Percentiles rank a stretch among this genome's conserved stretches.
Evolutionary conservation across 257 asterid genomes (phyloP).

Genomic region (Rehmannia glutinosa): DNA sequence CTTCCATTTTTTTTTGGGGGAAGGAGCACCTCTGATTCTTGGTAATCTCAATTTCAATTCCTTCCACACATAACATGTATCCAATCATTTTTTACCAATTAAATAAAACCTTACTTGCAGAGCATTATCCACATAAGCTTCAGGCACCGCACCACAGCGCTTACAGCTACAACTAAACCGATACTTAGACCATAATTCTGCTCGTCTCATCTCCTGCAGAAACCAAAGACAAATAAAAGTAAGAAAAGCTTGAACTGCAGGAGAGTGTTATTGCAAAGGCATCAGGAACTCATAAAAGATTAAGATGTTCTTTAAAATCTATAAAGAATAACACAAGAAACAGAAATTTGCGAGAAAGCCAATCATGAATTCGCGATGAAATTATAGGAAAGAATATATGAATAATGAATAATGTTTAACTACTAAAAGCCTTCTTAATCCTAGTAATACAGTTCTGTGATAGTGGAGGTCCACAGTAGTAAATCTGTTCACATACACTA

Average conservation of each 20-base stretch:
- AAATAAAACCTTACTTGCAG: slow-evolving; percentile 46
- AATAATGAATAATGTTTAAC: neutral
- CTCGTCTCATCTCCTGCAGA: slow-evolving; percentile 54
- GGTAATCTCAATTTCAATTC: too few species aligned
- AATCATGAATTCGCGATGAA: too few species aligned
- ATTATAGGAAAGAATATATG: too few species aligned
- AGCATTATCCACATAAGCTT: slow-evolving; percentile 43
- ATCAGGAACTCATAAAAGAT: neutral
- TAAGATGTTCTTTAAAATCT: too few species aligned
- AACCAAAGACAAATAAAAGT: neutral
- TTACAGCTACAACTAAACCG: slow-evolving; percentile 56
- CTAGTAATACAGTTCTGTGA: too few species aligned
- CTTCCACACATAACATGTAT: neutral
- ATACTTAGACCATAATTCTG: slow-evolving; percentile 57
- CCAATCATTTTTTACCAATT: neutral
- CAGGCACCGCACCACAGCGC: slow-evolving; percentile 54
- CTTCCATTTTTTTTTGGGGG: too few species aligned
- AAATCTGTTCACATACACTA: too few species aligned
- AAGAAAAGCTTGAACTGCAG: neutral
- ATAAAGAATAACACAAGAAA: too few species aligned
- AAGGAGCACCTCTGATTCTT: too few species aligned
- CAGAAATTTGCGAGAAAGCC: too few species aligned
- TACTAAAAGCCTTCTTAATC: neutral
- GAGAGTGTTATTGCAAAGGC: too few species aligned
- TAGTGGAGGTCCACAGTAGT: too few species aligned